Conservation (phyloP, 805 yeast species). For the Saturnispora hagleri region DNA sequence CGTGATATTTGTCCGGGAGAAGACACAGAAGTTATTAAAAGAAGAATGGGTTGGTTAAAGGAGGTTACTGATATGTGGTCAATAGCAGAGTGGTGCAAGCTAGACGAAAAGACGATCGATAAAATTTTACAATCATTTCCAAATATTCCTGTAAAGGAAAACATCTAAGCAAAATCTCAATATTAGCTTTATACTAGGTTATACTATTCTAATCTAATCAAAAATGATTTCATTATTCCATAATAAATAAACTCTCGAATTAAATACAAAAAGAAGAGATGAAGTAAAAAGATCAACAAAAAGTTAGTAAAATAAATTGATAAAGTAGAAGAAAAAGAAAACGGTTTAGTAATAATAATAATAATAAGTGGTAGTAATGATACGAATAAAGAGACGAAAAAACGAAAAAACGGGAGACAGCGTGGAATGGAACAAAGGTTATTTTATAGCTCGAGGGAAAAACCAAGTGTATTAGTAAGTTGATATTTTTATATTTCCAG, state of each 20-base stretch:
- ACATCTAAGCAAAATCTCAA: background rate
- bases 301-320: background rate
- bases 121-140: conserved; percentile 42
- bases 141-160: conserved; percentile 29
- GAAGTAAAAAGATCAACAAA: conserved; percentile 1
- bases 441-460: background rate
- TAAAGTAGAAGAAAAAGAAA: background rate
- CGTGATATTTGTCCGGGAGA: conserved; percentile 33
- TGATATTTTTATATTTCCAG: background rate
- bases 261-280: conserved; percentile 5
- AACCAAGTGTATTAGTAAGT: background rate
- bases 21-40: conserved; percentile 40
- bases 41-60: conserved; percentile 66
- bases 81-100: conserved; percentile 49
- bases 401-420: background rate
- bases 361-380: background rate
- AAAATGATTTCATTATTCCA: background rate
- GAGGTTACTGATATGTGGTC: conserved; percentile 50
- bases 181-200: background rate
- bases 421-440: background rate
- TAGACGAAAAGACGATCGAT: conserved; percentile 30
- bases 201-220: background rate
- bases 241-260: background rate
- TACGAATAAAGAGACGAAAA: background rate
- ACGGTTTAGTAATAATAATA: background rate